Evolutionary conservation across 805 yeast genomes (phyloP).

Genomic region (Metahyphopichia silvanorum): DNA sequence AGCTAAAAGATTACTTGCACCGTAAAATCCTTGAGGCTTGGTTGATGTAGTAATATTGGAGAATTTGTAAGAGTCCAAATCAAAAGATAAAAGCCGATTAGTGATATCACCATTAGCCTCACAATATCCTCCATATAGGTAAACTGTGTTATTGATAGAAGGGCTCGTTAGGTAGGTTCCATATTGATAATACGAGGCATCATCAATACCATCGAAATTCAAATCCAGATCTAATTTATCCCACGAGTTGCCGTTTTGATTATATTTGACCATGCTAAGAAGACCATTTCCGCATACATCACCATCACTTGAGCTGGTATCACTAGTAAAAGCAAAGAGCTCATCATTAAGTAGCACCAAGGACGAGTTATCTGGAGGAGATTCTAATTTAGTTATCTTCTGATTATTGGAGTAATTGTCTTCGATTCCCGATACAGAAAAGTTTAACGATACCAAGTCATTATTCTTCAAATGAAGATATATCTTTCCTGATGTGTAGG

Average conservation of each 20-base stretch:
- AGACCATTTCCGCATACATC: slow-evolving; percentile 26
- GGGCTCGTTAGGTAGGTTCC: slow-evolving; percentile 44
- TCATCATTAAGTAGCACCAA: slow-evolving; percentile 24
- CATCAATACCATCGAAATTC: slow-evolving; percentile 19
- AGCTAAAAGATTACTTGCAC: slow-evolving; percentile 44
- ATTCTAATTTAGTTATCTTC: slow-evolving; percentile 13
- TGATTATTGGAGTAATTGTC: slow-evolving; percentile 18
- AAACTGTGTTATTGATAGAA: slow-evolving; percentile 34
- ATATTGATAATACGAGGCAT: slow-evolving; percentile 26
- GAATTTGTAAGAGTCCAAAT: slow-evolving; percentile 28
- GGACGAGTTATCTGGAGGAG: slow-evolving; percentile 32
- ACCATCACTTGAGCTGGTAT: background rate
- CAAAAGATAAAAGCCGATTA: slow-evolving; percentile 43
- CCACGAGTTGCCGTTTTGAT: slow-evolving; percentile 18
- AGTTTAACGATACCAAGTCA: slow-evolving; percentile 32
- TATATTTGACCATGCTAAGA: slow-evolving; percentile 19
- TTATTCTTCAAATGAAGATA: slow-evolving; percentile 35
- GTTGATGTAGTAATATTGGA: slow-evolving; percentile 46
- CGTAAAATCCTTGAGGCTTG: slow-evolving; percentile 54
- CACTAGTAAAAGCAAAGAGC: slow-evolving; percentile 25
- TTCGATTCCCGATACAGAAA: slow-evolving; percentile 30
- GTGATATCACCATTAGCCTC: slow-evolving; percentile 23
- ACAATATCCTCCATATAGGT: slow-evolving; percentile 54
- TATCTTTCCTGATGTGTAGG: slow-evolving; percentile 28
- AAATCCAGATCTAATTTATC: slow-evolving; percentile 9